A percentile compares a stretch with the other conserved stretches of the same genome.
These are phyloP conservation scores for Xylariaceae sp. DNA, from an alignment of 2,329 filamentous ascomycete species.

Conservation along the genomic window DNA sequence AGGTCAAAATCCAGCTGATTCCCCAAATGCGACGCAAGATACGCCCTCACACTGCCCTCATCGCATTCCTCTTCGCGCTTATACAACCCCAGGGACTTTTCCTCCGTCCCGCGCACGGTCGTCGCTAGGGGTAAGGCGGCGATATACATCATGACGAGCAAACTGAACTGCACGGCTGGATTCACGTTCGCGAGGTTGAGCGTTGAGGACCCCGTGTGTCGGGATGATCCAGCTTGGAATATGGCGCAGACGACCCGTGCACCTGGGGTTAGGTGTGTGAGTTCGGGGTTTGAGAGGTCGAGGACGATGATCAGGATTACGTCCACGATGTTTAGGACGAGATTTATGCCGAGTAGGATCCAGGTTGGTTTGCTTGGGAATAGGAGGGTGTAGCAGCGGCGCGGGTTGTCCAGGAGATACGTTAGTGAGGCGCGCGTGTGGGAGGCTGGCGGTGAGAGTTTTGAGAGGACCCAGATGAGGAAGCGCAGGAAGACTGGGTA, in stretches of 20 bases:
- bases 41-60: not conserved
- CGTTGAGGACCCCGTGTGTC: constrained; percentile 4
- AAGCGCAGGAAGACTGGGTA: constrained; percentile 6
- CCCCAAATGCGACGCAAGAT: constrained; percentile 31
- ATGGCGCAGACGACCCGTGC: constrained; percentile 5
- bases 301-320: constrained; percentile 1
- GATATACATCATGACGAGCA: constrained; percentile 18
- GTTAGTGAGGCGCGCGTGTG: not conserved
- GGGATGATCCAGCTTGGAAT: constrained; percentile 9
- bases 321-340: not conserved
- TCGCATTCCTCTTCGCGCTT: not conserved
- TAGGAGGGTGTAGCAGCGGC: constrained; percentile 3
- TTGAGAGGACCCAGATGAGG: constrained; percentile 3
- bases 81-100: not conserved
- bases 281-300: not conserved
- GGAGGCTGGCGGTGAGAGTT: not conserved
- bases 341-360: not conserved
- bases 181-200: constrained; percentile 8
- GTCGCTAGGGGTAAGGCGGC: constrained; percentile 8
- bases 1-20: constrained; percentile 42
- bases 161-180: constrained; percentile 9
- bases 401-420: constrained; percentile 3
- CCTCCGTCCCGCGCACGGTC: not conserved
- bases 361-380: not conserved
- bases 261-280: not conserved